Evolutionary conservation across 345 rosid species (phyloP).

Genomic region (Capsella bursapastoris): DNA sequence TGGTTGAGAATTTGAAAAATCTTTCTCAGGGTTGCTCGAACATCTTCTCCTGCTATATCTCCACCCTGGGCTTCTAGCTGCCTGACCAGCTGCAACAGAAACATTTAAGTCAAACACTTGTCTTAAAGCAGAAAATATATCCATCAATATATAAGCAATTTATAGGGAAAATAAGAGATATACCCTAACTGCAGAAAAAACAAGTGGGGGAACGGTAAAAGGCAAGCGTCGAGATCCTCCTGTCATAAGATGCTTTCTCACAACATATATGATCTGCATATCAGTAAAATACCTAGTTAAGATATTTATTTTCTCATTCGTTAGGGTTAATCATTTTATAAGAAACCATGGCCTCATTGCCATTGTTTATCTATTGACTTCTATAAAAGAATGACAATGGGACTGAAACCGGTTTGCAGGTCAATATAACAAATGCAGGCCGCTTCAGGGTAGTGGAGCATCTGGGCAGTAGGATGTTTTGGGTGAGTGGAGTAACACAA

Average conservation of each 20-base stretch:
- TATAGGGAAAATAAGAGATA: conserved; percentile 29
- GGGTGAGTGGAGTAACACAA: conserved; percentile 3
- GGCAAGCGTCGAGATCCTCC: conserved; percentile 81
- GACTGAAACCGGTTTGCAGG: conserved; percentile 9
- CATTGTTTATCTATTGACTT: conserved; percentile 8
- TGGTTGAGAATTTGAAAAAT: conserved; percentile 78
- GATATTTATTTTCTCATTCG: not conserved
- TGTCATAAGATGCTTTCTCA: conserved; percentile 73
- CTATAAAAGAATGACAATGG: not conserved
- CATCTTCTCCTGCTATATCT: conserved; percentile 67
- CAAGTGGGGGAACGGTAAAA: conserved; percentile 76
- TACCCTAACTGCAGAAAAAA: conserved; percentile 82
- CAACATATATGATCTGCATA: conserved; percentile 71
- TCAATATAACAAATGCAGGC: conserved; percentile 1
- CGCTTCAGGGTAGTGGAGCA: conserved; percentile 4
- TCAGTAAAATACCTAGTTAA: conserved; percentile 17
- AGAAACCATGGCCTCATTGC: conserved; percentile 17
- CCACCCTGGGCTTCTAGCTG: conserved; percentile 69
- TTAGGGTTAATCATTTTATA: not conserved
- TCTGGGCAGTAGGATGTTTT: not conserved
- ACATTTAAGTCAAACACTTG: conserved; percentile 16
- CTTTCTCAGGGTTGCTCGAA: conserved; percentile 65
- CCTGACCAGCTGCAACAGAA: conserved; percentile 72
- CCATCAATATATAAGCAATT: not conserved
- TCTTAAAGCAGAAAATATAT: conserved; percentile 8